Evolutionary conservation across 1,284 basidiomycete species (phyloP), one percentile per base, ranked within the genome.

Genomic region (Rhodotorula sp.): DNA sequence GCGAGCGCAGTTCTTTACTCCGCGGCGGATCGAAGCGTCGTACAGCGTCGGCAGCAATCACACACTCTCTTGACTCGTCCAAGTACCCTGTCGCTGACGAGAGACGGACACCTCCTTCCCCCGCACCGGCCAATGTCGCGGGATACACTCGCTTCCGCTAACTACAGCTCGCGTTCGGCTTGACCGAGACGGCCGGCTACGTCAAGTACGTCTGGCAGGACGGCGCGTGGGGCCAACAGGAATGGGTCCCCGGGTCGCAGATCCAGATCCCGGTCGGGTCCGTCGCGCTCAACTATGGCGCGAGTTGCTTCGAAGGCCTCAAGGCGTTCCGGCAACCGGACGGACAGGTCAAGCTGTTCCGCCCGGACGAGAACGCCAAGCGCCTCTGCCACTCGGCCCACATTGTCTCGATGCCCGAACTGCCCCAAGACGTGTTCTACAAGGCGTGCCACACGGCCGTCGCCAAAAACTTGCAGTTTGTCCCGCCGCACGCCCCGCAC

Each of bases 271-370:
- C 52, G 26, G 64, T 68, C 64, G 67, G 64, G 18, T 62, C 68
- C 5, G 72, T 79, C 49, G 77, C 78, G 26, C 78, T 81, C 73
- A 81, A 81, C 73, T 81, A 81, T 57, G 80, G 74, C 59, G 76
- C 55, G 3, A 59, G 52, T 23, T 63, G 58, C 43, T 81, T 81
- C 54, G 80, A 81, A 60, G 80, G 80, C 4, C 75, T 81, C 68
- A 81, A 81, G 77, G 80, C 75, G 57, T 76, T 78, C 75, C 70
- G 77, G 57, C 70, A 72, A 15, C 68, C 69, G 21, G 71, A 74
- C 50, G 70, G 68, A 18, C 75, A 73, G 67, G 80, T 80, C 57
- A 77, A 77, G 52, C 68, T 81, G 64, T 81, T 81, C 73, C 73
- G 81, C 52, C 81, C 81, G n/a, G 69, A 80, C 43, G 80, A 81